These are phyloP conservation scores for Allantophomopsis lycopodina DNA, from an alignment of 2,329 filamentous ascomycete species.

Conservation along the genomic window DNA sequence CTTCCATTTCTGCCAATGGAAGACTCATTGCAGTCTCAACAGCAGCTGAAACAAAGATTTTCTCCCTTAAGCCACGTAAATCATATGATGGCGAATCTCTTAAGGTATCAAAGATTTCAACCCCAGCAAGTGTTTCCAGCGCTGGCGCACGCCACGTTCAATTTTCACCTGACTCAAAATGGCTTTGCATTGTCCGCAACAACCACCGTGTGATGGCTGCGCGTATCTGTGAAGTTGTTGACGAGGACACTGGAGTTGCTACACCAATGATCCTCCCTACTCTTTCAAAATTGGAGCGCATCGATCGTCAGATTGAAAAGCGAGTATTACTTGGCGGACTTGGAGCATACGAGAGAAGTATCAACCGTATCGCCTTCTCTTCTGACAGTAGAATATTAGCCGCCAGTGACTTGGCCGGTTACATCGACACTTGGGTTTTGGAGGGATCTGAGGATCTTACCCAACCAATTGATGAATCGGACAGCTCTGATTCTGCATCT, in stretches of 20 bases:
- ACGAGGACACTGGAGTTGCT: constrained; percentile 19
- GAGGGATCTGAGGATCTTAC: constrained; percentile 37
- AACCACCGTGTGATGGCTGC: constrained; percentile 43
- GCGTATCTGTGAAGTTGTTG: constrained; percentile 22
- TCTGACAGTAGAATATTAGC: constrained; percentile 68
- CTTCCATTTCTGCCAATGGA: constrained; percentile 57
- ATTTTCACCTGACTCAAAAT: constrained; percentile 57
- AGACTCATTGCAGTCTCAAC: constrained; percentile 67
- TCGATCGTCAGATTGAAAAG: constrained; percentile 38
- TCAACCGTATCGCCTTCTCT: constrained; percentile 67
- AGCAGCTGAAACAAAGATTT: constrained; percentile 60
- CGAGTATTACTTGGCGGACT: constrained; percentile 48
- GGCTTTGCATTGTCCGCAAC: constrained; percentile 52
- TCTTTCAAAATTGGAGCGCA: constrained; percentile 33
- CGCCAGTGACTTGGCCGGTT: constrained; percentile 69
- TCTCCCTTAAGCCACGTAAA: constrained; percentile 45
- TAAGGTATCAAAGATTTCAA: constrained; percentile 54
- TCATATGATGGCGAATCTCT: constrained; percentile 43
- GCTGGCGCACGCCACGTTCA: constrained; percentile 56
- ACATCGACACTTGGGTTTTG: constrained; percentile 76
- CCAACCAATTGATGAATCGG: constrained; percentile 19
- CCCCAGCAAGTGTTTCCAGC: constrained; percentile 40
- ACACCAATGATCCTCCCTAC: constrained; percentile 26
- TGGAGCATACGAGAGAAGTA: constrained; percentile 62
- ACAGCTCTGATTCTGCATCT: constrained; percentile 28